Evolutionary conservation across 805 yeast species (phyloP).

Genomic region (Starmerella riodocensis): DNA sequence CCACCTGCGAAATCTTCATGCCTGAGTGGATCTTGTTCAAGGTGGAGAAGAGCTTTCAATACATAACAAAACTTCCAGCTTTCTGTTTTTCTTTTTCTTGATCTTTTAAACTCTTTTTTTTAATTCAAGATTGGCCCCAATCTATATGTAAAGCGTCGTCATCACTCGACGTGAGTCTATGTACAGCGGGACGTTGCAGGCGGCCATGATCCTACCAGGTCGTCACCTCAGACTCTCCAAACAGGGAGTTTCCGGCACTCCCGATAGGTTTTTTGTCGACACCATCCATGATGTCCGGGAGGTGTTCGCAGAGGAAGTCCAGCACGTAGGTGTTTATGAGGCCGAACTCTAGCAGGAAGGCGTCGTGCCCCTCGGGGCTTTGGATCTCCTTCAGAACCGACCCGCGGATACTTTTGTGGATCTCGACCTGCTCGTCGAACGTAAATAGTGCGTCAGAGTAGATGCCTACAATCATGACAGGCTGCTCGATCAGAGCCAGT

Average conservation of each 20-base stretch:
- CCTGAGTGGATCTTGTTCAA: too few relatives aligned
- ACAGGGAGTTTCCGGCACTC: slow-evolving; percentile 38
- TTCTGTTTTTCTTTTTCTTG: too few relatives aligned
- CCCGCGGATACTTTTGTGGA: slow-evolving; percentile 63
- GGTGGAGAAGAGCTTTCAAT: too few relatives aligned
- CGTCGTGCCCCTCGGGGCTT: slow-evolving; percentile 97
- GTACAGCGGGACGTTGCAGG: background rate
- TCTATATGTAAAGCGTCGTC: too few relatives aligned
- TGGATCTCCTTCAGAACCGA: slow-evolving; percentile 56
- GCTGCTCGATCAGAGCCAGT: slow-evolving; percentile 49
- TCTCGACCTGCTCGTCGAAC: slow-evolving; percentile 73
- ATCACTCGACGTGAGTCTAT: too few relatives aligned
- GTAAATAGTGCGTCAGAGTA: slow-evolving; percentile 89
- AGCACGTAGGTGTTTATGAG: slow-evolving; percentile 60
- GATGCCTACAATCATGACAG: slow-evolving; percentile 77
- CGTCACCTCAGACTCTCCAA: slow-evolving; percentile 90
- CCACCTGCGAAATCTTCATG: too few relatives aligned
- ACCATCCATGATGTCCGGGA: slow-evolving; percentile 48
- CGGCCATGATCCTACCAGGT: slow-evolving; percentile 47
- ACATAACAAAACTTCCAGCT: too few relatives aligned
- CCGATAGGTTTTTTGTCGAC: slow-evolving; percentile 35
- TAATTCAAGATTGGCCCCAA: too few relatives aligned
- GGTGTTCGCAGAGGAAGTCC: slow-evolving; percentile 46
- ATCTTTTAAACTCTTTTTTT: too few relatives aligned
- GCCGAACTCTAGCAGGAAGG: slow-evolving; percentile 79